Base-by-base conservation (phyloP, 2,329 filamentous ascomycete genomes). In the Claviceps maximensis region DNA sequence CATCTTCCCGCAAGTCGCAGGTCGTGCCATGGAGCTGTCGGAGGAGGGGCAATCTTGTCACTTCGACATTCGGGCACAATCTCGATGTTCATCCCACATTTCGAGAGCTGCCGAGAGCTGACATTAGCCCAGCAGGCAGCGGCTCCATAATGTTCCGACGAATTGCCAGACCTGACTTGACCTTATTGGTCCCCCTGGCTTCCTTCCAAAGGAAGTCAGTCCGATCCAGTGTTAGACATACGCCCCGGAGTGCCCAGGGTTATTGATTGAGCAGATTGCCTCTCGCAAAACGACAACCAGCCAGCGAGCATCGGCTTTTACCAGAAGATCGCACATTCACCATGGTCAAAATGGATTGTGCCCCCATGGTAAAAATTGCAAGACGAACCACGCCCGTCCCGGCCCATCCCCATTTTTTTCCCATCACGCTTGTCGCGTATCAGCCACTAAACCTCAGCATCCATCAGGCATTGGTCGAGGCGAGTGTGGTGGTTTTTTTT, bases 41-140 rank as follows among this genome's bases (percentile, higher is more conserved):
- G n/a, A 29, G 53, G 25, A 31, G 50, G 17, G 33, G 31, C 9
- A 33, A 36, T 48, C 29, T 13, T 25, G n/a, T 15, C 27, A 23
- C 33, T 38, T 48, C 46, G 4, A 9, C 23, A 48, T 48, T 21
- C 15, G 19, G 29, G 19, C 9, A 50, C 48, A 41, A 56, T 55
- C 55, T 55, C 53, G 55, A 56, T 56, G 31, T 21, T 27, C 49
- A 42, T 33, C 33, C 53, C 50, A 42, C 31, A 46, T 27, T 33
- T 19, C n/a, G 25, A 17, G 25, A 25, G 46, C 6, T 10, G 21
- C 42, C 21, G 15, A 38, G 38, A 1, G 23, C 13, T 19, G 19
- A 41, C 44, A 53, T 55, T 52, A 53, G 55, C 17, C 40, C 51
- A 53, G 55, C 9, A 3, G 55, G 55, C 9, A 3, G 2, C 53